phyloP scores from a whole-genome alignment of 2,329 filamentous ascomycete species.

The Colletotrichum neosansevieriae region DNA sequence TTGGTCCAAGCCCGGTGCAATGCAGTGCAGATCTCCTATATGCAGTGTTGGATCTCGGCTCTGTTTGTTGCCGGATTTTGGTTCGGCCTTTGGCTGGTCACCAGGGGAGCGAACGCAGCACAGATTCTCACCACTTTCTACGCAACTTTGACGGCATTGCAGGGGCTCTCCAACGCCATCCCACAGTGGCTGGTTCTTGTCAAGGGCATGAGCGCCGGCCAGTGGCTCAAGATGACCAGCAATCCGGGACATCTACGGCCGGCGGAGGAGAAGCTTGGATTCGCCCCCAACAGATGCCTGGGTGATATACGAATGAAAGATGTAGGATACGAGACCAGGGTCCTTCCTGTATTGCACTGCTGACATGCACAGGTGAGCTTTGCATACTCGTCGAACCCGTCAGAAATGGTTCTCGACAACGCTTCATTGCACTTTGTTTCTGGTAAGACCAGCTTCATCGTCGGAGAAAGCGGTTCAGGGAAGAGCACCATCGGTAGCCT shows the following conservation, averaged over 20 bases:
- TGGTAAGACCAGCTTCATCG: constrained; percentile 81
- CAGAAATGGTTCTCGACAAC: constrained; percentile 68
- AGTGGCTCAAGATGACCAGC: constrained; percentile 59
- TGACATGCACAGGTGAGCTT: constrained; percentile 74
- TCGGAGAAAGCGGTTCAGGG: constrained; percentile 89
- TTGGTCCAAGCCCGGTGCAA: constrained; percentile 75
- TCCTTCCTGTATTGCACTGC: neutral
- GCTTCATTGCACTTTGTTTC: constrained; percentile 78
- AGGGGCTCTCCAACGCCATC: constrained; percentile 79
- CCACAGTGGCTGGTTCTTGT: constrained; percentile 82
- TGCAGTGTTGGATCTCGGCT: constrained; percentile 78
- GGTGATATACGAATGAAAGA: constrained; percentile 78
- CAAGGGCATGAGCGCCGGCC: constrained; percentile 82
- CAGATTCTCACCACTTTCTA: constrained; percentile 88
- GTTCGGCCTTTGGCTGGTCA: constrained; percentile 81
- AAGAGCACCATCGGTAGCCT: constrained; percentile 91
- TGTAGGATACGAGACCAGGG: constrained; percentile 58
- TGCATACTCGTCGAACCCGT: constrained; percentile 77
- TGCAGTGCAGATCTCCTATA: constrained; percentile 78
- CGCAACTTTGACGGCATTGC: constrained; percentile 80
- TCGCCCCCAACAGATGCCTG: constrained; percentile 55
- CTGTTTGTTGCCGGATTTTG: constrained; percentile 94
- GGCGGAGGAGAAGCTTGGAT: constrained; percentile 40
- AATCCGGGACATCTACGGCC: constrained; percentile 44
- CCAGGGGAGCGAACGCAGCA: constrained; percentile 69